A percentile compares a stretch with the other conserved stretches of the same genome.
These are phyloP conservation scores for Taiozyma sp. DNA, from an alignment of 1,139 yeast species.

Conservation along the genomic window DNA sequence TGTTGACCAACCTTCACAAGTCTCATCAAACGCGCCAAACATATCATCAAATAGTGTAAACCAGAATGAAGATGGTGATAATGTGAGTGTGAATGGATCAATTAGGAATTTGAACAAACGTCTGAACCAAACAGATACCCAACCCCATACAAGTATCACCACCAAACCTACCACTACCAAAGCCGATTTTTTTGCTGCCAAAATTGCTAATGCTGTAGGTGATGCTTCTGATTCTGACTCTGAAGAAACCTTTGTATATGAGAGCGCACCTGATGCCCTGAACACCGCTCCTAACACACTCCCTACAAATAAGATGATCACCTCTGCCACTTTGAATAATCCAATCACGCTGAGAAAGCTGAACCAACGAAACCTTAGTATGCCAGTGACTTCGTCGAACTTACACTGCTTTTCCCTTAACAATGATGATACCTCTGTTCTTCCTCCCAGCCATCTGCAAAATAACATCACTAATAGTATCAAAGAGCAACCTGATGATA, in stretches of 20 bases:
- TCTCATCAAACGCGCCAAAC: slow-evolving; percentile 3
- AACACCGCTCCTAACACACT: slow-evolving; percentile 25
- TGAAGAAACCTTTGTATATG: slow-evolving; percentile 93
- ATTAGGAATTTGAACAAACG: slow-evolving; percentile 18
- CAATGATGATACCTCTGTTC: slow-evolving; percentile 6
- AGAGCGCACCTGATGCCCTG: slow-evolving; percentile 39
- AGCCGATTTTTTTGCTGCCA: slow-evolving; percentile 93
- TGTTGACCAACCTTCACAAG: slow-evolving; percentile 14
- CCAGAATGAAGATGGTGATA: slow-evolving; percentile 14
- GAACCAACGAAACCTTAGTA: slow-evolving; percentile 21
- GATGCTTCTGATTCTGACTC: slow-evolving; percentile 83
- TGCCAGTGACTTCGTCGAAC: slow-evolving; percentile 18
- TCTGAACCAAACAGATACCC: slow-evolving; percentile 9
- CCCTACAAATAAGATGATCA: slow-evolving; percentile 12
- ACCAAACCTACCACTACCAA: slow-evolving; percentile 38
- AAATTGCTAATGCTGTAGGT: slow-evolving; percentile 88
- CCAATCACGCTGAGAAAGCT: slow-evolving; percentile 20
- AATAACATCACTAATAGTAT: neutral
- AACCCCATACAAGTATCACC: slow-evolving; percentile 11
- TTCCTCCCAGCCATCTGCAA: neutral
- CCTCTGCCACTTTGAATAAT: slow-evolving; percentile 10
- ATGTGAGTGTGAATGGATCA: slow-evolving; percentile 20
- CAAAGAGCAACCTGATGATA: neutral
- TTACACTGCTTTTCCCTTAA: slow-evolving; percentile 12
- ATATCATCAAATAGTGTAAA: slow-evolving; percentile 3